Percentiles rank a stretch among this genome's conserved stretches.
These are phyloP conservation scores for Aquilaria malaccensis DNA, from an alignment of 345 rosid genomes.

Conservation along the genomic window DNA sequence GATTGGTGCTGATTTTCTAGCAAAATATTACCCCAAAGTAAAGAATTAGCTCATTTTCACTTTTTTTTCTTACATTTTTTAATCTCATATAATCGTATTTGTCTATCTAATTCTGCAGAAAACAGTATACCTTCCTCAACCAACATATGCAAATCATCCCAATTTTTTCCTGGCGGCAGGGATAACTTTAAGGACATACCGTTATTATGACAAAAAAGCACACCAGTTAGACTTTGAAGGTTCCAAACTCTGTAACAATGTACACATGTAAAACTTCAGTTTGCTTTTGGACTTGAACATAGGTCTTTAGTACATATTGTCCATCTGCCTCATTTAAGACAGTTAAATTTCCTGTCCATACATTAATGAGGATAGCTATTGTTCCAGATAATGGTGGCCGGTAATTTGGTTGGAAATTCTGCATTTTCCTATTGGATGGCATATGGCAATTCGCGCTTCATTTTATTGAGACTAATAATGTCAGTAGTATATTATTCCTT, in stretches of 20 bases:
- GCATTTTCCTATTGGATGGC: no score
- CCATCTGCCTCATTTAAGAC: no score
- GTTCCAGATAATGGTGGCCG: no score
- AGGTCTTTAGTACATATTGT: no score
- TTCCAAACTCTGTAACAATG: constrained; percentile 25
- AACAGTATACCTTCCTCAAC: constrained; percentile 77
- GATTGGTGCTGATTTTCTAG: constrained; percentile 89
- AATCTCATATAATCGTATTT: constrained; percentile 6
- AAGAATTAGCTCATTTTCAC: constrained; percentile 6
- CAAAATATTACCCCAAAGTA: constrained; percentile 61
- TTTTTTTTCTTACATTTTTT: neutral
- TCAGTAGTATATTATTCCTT: constrained; percentile 4
- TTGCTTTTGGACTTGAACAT: neutral
- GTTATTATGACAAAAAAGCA: constrained; percentile 84
- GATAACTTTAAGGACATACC: constrained; percentile 69
- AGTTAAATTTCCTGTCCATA: no score
- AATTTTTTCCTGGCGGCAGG: constrained; percentile 77
- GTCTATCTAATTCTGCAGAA: constrained; percentile 36
- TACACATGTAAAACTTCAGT: neutral
- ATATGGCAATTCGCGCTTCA: no score
- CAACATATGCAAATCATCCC: constrained; percentile 97
- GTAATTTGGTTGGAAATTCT: no score
- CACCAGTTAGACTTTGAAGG: constrained; percentile 86
- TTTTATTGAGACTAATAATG: no score
- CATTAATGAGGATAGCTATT: no score